Base-by-base conservation (phyloP, 306 rosid genomes). In the Glycyrrhiza uralensis region DNA sequence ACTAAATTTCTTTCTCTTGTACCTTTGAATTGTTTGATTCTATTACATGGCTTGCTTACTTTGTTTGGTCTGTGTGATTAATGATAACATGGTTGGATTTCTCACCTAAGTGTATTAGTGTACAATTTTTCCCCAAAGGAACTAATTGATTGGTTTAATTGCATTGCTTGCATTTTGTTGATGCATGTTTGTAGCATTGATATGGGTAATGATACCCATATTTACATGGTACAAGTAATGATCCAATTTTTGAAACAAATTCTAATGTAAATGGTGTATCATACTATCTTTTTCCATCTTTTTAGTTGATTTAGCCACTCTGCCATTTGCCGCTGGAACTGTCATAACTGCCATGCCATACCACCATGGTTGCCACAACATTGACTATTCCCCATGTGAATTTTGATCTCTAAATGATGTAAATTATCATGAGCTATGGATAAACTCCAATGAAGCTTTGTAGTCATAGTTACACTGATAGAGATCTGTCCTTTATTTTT, bases 401-500 rank as follows among this genome's bases (percentile, higher is more conserved):
- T 13, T n/a, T 28, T 47, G 76, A 42, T 79, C 84, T 79, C 82
- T 80, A 80, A 24, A 72, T 83, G 84, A 83, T 61, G 87, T 66
- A 66, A 72, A 46, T 41, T 80, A 3, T 39, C 9, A 1, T 67
- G 18, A 46, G 80, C 84, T 55, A 76, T 4, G 85, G 84, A 52
- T 54, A 44, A 44, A 20, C 9, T 76, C 87, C 82, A 0, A 28
- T 80, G 87, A 83, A 45, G 84, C 87, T 72, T 83, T 30, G 44
- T 52, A 28, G 87, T 83, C 87, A 80, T 83, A 83, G 87, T 83
- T 80, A 83, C 84, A 83, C 87, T 80, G 85, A 83, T 79, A 52
- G 84, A 79, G 82, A 19, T 32, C 41, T 33, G 15, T n/a, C n/a
- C n/a, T n/a, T n/a, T n/a, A n/a, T n/a, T 30, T 30, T 0, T 69